A percentile compares a stretch with the other conserved stretches of the same genome.
These are phyloP conservation scores for Rhodotorula mucilaginosa DNA, from an alignment of 1,284 basidiomycete species.

Conservation along the genomic window DNA sequence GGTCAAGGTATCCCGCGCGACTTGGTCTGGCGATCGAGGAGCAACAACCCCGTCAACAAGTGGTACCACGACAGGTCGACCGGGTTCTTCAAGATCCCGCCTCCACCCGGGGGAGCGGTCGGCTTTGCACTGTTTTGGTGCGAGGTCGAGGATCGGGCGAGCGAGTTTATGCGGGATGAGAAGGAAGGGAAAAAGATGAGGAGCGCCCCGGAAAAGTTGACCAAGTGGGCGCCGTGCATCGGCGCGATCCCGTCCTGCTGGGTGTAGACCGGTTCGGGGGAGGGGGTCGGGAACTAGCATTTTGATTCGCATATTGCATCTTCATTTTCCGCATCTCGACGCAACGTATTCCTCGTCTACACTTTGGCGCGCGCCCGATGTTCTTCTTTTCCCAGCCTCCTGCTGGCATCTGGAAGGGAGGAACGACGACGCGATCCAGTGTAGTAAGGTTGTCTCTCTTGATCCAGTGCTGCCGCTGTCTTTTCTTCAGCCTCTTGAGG, in stretches of 20 bases:
- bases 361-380: no score
- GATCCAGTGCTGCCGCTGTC: no score
- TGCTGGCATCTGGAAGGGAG: no score
- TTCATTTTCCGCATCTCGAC: not conserved
- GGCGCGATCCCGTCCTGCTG: constrained; percentile 41
- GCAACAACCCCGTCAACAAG: constrained; percentile 94
- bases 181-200: constrained; percentile 15
- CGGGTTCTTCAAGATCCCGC: constrained; percentile 73
- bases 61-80: constrained; percentile 98
- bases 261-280: not conserved
- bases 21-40: constrained; percentile 89
- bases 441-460: no score
- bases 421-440: no score
- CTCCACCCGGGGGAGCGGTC: constrained; percentile 59
- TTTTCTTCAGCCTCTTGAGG: no score
- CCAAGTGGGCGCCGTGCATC: constrained; percentile 39
- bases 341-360: no score
- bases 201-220: constrained; percentile 34
- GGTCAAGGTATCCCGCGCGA: constrained; percentile 88
- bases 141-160: constrained; percentile 80
- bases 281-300: not conserved
- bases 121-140: constrained; percentile 89
- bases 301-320: not conserved
- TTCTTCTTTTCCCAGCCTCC: no score
- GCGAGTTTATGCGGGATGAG: constrained; percentile 42